Percentiles rank a stretch among this genome's conserved stretches.
These are phyloP conservation scores for Cystobasidium sp. DNA, from an alignment of 1,284 basidiomycete genomes.

Conservation along the genomic window DNA sequence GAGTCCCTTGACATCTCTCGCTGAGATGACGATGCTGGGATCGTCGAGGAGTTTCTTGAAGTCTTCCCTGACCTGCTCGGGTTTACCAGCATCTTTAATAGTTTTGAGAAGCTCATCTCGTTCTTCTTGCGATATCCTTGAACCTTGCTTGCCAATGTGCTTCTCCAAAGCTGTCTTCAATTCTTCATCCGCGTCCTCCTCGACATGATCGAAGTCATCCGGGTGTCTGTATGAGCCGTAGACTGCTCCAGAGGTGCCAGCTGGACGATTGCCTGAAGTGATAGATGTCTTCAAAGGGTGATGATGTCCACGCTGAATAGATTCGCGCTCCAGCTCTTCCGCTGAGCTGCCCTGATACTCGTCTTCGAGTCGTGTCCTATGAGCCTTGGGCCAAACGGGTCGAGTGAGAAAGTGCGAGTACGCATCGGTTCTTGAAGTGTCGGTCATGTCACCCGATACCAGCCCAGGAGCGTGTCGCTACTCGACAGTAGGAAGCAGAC, in stretches of 20 bases:
- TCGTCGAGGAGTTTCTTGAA: constrained; percentile 16
- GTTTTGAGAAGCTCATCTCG: constrained; percentile 20
- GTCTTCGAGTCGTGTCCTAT: constrained; percentile 8
- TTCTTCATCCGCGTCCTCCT: neutral
- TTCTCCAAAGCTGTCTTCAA: constrained; percentile 1
- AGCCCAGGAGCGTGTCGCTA: neutral
- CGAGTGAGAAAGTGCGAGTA: constrained; percentile 17
- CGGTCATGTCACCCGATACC: neutral
- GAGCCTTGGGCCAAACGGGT: constrained; percentile 31
- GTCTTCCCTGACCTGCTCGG: constrained; percentile 22
- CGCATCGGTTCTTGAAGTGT: neutral
- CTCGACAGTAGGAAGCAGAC: too few species aligned
- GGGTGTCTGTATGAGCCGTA: constrained; percentile 1
- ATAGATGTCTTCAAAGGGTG: neutral
- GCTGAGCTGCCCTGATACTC: constrained; percentile 9
- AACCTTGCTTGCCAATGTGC: constrained; percentile 8
- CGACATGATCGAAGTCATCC: constrained; percentile 30
- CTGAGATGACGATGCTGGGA: constrained; percentile 41
- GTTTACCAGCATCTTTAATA: constrained; percentile 16
- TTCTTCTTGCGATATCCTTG: constrained; percentile 31
- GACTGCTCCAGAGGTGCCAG: constrained; percentile 22
- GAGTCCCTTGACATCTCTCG: constrained; percentile 45
- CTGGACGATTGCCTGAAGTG: neutral
- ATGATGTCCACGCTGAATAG: neutral
- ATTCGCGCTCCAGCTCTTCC: constrained; percentile 11